These are phyloP conservation scores for Trypethelium eluteriae DNA, from an alignment of 495 filamentous ascomycete genomes.

Conservation along the genomic window DNA sequence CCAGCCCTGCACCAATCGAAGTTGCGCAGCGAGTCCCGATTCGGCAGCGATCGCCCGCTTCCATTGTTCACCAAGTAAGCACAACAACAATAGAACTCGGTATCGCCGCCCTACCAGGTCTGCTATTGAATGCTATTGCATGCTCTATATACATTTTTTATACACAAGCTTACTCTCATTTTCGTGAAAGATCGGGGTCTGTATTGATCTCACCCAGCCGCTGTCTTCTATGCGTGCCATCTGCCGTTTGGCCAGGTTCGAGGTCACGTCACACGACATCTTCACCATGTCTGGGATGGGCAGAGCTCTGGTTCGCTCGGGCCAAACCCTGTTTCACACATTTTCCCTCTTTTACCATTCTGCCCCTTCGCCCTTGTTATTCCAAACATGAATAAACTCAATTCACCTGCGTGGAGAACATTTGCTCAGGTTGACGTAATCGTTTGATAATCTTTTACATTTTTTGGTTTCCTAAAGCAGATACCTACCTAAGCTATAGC, in stretches of 20 bases:
- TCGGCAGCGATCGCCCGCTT: background rate
- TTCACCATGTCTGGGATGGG: slow-evolving; percentile 10
- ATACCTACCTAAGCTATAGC: background rate
- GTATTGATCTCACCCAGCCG: background rate
- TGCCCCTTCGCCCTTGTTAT: background rate
- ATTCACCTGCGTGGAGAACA: background rate
- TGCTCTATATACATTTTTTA: background rate
- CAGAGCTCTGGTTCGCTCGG: background rate
- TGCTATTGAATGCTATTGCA: background rate
- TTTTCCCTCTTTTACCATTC: background rate
- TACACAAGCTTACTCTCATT: too few relatives aligned
- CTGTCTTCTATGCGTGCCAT: background rate
- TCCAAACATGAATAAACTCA: too few relatives aligned
- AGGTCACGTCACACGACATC: slow-evolving; percentile 8
- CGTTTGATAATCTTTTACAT: background rate
- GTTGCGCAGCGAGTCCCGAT: background rate
- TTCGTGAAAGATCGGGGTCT: background rate
- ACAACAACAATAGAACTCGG: slow-evolving; percentile 8
- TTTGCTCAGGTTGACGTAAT: background rate
- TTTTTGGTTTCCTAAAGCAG: background rate
- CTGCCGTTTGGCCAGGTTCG: background rate
- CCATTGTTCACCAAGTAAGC: slow-evolving; percentile 7
- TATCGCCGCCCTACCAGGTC: background rate
- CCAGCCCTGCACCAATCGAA: slow-evolving; percentile 3
- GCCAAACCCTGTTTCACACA: background rate